A percentile compares a stretch with the other conserved stretches of the same genome.
These are phyloP conservation scores for Clitopilus passeckerianus DNA, from an alignment of 768 basidiomycete genomes.

Conservation along the genomic window DNA sequence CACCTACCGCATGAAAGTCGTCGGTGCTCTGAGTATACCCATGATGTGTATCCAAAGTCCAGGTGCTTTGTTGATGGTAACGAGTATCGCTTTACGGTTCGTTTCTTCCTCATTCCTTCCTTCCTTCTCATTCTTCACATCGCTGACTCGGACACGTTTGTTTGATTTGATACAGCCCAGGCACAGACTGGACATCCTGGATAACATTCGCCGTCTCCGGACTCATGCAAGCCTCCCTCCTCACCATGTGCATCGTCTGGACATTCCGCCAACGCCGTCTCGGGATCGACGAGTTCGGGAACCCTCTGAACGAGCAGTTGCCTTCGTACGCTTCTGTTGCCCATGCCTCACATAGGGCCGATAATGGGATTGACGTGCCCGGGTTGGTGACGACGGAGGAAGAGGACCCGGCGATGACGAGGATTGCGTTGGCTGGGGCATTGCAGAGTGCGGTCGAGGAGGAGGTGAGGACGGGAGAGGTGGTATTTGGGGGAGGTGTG, in stretches of 20 bases:
- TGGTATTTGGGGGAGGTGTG: neutral
- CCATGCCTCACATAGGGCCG: neutral
- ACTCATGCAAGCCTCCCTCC: constrained; percentile 74
- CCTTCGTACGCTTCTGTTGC: neutral
- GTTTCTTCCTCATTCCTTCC: constrained; percentile 10
- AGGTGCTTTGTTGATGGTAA: constrained; percentile 82
- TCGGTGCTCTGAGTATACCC: constrained; percentile 89
- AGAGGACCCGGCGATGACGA: constrained; percentile 15
- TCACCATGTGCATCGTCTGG: constrained; percentile 85
- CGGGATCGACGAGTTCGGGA: constrained; percentile 88
- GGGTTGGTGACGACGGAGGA: constrained; percentile 17
- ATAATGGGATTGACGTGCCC: constrained; percentile 14
- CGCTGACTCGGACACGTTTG: neutral
- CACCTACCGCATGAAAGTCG: constrained; percentile 74
- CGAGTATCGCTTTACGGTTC: constrained; percentile 70
- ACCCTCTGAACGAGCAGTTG: constrained; percentile 23
- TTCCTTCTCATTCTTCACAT: neutral
- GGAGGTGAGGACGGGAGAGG: constrained; percentile 13
- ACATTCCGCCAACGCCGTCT: constrained; percentile 70
- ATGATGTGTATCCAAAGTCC: constrained; percentile 97
- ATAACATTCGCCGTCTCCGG: constrained; percentile 78
- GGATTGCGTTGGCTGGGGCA: constrained; percentile 16
- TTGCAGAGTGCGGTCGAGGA: constrained; percentile 16
- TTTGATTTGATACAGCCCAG: constrained; percentile 41
- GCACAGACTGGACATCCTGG: constrained; percentile 91